Evolutionary conservation across 2,329 filamentous ascomycete genomes (phyloP).

Genomic region (Proliferodiscus dingleyae): DNA sequence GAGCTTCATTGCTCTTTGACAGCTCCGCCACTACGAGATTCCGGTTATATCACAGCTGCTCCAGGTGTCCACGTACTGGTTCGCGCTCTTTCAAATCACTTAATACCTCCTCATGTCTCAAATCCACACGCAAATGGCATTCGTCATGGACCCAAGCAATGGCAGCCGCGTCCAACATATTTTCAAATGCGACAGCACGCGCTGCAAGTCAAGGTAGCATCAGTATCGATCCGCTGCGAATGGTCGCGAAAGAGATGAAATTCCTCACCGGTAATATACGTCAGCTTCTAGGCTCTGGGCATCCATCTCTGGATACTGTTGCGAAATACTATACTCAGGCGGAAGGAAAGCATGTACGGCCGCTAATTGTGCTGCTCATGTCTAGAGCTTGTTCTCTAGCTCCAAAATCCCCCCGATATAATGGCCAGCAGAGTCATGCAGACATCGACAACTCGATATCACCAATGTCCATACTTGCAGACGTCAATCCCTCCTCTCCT

Average conservation of each 20-base stretch:
- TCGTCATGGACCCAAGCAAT: conserved; percentile 77
- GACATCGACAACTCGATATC: conserved; percentile 58
- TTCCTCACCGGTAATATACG: conserved; percentile 91
- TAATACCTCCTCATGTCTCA: conserved; percentile 22
- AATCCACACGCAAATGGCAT: conserved; percentile 42
- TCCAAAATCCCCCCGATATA: conserved; percentile 53
- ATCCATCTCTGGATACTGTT: conserved; percentile 88
- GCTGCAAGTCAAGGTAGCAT: conserved; percentile 59
- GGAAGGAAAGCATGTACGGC: conserved; percentile 94
- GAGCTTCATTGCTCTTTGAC: conserved; percentile 44
- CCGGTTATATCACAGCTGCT: conserved; percentile 36
- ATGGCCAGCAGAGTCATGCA: conserved; percentile 25
- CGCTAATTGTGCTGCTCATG: conserved; percentile 93
- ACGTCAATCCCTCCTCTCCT: conserved; percentile 69
- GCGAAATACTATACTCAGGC: conserved; percentile 98
- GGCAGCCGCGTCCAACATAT: conserved; percentile 64
- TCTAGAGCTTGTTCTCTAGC: conserved; percentile 82
- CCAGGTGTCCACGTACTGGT: conserved; percentile 34
- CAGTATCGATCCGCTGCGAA: conserved; percentile 79
- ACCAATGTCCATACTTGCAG: conserved; percentile 60
- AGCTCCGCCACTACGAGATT: conserved; percentile 33
- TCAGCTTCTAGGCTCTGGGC: conserved; percentile 86
- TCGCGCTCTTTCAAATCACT: conserved; percentile 9
- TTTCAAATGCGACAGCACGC: conserved; percentile 58
- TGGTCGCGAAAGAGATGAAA: conserved; percentile 95